Base-by-base conservation (phyloP, 2,329 filamentous ascomycete genomes). In the Arthroderma sp. region DNA sequence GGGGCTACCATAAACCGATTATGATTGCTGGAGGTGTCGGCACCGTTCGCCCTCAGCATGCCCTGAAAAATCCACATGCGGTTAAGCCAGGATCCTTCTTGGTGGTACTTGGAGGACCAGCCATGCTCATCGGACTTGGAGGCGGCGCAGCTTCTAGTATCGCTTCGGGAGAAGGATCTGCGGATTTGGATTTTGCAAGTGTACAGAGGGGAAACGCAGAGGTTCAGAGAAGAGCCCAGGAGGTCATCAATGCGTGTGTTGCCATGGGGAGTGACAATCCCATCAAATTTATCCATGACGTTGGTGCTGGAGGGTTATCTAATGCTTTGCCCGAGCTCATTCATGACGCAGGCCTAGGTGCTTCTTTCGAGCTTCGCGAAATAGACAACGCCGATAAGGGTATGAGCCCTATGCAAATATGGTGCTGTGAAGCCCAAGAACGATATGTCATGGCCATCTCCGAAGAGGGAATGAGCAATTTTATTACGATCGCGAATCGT, bases 1-100 rank as follows among this genome's bases (percentile, higher is more conserved):
- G 91, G 64, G 93, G 93, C 23, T 98, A 95, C 70, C 93, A 97
- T 74, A 98, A 98, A 76, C 93, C 93, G 8, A 96, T 95, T 71
- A 95, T 96, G 88, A 89, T 98, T 74, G 93, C 93, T 61, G 93
- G 93, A 68, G 93, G 93, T 68, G 83, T 97, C 37, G 93, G 93
- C 53, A 95, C 88, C 4, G 91, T 97, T 31, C 78, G 93, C 58
- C 91, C 93, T 13, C 85, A 91, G 65, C 88, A 95, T 68, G 91
- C 93, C 2, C 78, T 96, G 59, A 98, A 98, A 74, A 81, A 87
- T 61, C 82, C 85, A 7, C 78, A 81, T 11, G 78, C 88, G 61
- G 93, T 98, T 17, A 84, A 85, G 55, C 81, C 90, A 55, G 91
- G 90, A n/a, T 90, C 91, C 17, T 88, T 91, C 68, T 81, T 95